A percentile compares a stretch with the other conserved stretches of the same genome.
Conservation (phyloP, 1,139 yeast genomes). For the Yamadazyma kanchanaburiensis region DNA sequence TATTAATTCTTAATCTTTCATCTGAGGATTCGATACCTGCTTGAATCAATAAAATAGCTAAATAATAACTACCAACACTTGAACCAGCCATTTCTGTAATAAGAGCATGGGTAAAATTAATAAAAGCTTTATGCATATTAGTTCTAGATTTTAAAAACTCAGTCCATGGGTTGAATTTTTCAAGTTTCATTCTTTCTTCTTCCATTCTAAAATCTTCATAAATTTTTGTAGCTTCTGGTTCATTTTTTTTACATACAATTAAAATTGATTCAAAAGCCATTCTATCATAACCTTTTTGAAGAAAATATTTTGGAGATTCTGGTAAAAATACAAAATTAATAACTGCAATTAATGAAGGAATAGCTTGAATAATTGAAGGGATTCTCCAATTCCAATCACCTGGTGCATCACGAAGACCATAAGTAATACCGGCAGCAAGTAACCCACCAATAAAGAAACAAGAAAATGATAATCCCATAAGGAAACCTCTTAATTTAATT, state of each 20-base stretch:
- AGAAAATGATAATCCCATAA: constrained; percentile 12
- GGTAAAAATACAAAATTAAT: constrained; percentile 12
- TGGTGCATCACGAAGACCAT: constrained; percentile 10
- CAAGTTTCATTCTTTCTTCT: constrained; percentile 1
- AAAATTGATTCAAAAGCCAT: constrained; percentile 10
- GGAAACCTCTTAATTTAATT: constrained; percentile 9
- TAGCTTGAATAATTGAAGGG: constrained; percentile 15
- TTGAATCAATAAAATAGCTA: constrained; percentile 11
- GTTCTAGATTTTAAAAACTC: constrained; percentile 9
- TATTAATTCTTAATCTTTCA: constrained; percentile 11
- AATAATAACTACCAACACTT: constrained; percentile 14
- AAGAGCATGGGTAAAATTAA: constrained; percentile 12
- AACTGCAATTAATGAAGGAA: constrained; percentile 10
- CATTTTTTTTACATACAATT: constrained; percentile 7
- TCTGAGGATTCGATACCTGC: constrained; percentile 11
- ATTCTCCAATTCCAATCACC: constrained; percentile 17
- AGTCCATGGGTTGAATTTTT: constrained; percentile 10
- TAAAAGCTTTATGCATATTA: constrained; percentile 10
- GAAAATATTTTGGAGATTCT: constrained; percentile 15
- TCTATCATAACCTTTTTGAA: constrained; percentile 8
- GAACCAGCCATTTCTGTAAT: constrained; percentile 16
- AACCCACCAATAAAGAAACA: constrained; percentile 12
- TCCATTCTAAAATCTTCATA: constrained; percentile 6
- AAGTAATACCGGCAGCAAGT: constrained; percentile 12
- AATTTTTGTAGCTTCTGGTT: neutral